These are phyloP conservation scores for Lizonia empirigonia DNA, from an alignment of 2,329 filamentous ascomycete genomes.

Conservation along the genomic window DNA sequence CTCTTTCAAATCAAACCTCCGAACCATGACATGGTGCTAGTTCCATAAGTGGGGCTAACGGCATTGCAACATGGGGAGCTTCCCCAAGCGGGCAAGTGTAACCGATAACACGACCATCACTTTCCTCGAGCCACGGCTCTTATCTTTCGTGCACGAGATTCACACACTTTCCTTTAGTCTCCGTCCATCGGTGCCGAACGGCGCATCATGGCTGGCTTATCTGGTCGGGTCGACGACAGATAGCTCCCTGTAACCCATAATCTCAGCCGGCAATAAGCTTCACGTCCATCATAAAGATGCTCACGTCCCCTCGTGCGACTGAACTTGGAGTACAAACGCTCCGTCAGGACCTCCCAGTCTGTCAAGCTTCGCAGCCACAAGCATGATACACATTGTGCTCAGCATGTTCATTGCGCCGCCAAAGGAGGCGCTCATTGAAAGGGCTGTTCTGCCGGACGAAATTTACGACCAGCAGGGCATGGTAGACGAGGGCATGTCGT, in stretches of 20 bases:
- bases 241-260: constrained; percentile 11
- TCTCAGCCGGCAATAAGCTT: constrained; percentile 1
- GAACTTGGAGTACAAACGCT: neutral
- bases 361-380: constrained; percentile 63
- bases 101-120: constrained; percentile 6
- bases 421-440: constrained; percentile 55
- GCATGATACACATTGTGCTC: constrained; percentile 61
- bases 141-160: constrained; percentile 7
- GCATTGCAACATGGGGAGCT: constrained; percentile 9
- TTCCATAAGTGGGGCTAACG: neutral
- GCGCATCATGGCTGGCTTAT: constrained; percentile 12
- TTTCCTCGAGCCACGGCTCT: neutral
- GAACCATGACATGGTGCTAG: too few species aligned
- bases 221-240: constrained; percentile 11
- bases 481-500: constrained; percentile 37
- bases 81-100: constrained; percentile 12
- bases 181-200: neutral
- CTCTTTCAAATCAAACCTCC: too few species aligned
- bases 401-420: constrained; percentile 56
- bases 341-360: too few species aligned
- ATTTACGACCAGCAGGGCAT: constrained; percentile 42
- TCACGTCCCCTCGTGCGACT: neutral
- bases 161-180: neutral
- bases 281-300: constrained; percentile 14
- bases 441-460: constrained; percentile 47